Percentiles rank a stretch among this genome's conserved stretches.
These are phyloP conservation scores for Kentomonas sorsogonicus DNA, from an alignment of 208 protist genomes.

Conservation along the genomic window DNA sequence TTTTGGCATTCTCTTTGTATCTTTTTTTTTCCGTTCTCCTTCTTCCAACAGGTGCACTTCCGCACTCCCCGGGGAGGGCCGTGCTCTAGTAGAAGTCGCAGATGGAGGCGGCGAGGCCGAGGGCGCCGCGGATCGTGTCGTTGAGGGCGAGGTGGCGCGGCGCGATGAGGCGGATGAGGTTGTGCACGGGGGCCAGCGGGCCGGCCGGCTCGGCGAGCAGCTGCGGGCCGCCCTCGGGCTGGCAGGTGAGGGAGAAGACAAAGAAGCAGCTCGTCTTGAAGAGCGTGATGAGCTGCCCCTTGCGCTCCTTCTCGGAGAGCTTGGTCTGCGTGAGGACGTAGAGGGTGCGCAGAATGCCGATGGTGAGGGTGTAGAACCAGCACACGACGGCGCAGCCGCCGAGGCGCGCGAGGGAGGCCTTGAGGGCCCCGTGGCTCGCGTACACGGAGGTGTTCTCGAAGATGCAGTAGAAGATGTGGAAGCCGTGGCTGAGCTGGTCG, in stretches of 20 bases:
- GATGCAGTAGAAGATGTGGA: constrained; percentile 79
- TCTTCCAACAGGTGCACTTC: not conserved
- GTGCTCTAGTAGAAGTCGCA: constrained; percentile 81
- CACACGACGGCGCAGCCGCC: constrained; percentile 72
- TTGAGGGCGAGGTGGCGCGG: constrained; percentile 62
- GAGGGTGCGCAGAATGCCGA: constrained; percentile 54
- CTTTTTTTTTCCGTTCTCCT: constrained; percentile 4
- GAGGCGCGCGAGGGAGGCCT: constrained; percentile 38
- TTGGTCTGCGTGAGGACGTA: constrained; percentile 72
- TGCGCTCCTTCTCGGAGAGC: constrained; percentile 62
- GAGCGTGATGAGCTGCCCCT: constrained; percentile 60
- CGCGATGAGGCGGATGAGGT: constrained; percentile 51
- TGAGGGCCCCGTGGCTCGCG: constrained; percentile 58
- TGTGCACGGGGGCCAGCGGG: constrained; percentile 69
- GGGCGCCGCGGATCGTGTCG: constrained; percentile 63
- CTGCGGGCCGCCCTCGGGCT: constrained; percentile 71
- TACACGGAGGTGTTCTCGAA: constrained; percentile 81
- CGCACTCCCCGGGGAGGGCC: not conserved
- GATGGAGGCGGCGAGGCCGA: constrained; percentile 73
- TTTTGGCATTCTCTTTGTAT: constrained; percentile 2
- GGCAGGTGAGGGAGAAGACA: constrained; percentile 74
- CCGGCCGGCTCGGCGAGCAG: constrained; percentile 60
- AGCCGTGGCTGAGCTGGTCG: constrained; percentile 69
- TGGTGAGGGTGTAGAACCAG: constrained; percentile 84
- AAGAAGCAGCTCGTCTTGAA: constrained; percentile 80